Evolutionary conservation across 225 moss, liverwort and hornwort species (phyloP), one percentile per base, ranked within the genome.

Genomic region (Lunularia cruciata): DNA sequence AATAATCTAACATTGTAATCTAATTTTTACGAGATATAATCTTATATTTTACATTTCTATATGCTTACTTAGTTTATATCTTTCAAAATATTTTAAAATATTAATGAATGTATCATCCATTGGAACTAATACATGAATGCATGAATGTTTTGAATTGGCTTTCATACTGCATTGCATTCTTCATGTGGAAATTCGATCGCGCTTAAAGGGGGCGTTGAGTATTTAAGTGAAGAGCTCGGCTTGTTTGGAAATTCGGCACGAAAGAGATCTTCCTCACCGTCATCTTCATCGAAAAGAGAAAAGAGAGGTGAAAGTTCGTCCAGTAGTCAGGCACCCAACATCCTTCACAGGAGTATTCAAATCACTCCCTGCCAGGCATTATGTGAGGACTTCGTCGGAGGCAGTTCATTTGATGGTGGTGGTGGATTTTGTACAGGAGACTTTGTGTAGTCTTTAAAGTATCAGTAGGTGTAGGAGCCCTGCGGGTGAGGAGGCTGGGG

Each of bases 251-350:
- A 37, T 28, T 9, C 28, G 33, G 22, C 15, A 57, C 74, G 55
- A 49, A 77, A 82, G 26, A 82, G 60, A 72, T 78, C 78, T 11
- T 82, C 85, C 31, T 81, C 78, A 23, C 71, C 66, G 59, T 78
- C 81, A 37, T 84, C 86, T 8, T 87, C 86, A 6, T 87, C 84
- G 75, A 87, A 84, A 19, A 87, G n/a, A n/a, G n/a, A n/a, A n/a
- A n/a, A n/a, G 77, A 53, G 83, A 75, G 39, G 67, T 75, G 40
- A 76, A 84, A 9, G 69, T 65, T n/a, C 79, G 71, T 3, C 60
- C 55, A n/a, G 70, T 35, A 34, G 73, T 57, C 19, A 68, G 16
- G n/a, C 71, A 74, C 60, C 38, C 58, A 57, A 60, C 12, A 4
- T 70, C 69, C 8, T 33, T 47, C 36, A 47, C 64, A 35, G 69